phyloP scores from a whole-genome alignment of 208 protist species.

The Trypanosoma platydactyli region DNA sequence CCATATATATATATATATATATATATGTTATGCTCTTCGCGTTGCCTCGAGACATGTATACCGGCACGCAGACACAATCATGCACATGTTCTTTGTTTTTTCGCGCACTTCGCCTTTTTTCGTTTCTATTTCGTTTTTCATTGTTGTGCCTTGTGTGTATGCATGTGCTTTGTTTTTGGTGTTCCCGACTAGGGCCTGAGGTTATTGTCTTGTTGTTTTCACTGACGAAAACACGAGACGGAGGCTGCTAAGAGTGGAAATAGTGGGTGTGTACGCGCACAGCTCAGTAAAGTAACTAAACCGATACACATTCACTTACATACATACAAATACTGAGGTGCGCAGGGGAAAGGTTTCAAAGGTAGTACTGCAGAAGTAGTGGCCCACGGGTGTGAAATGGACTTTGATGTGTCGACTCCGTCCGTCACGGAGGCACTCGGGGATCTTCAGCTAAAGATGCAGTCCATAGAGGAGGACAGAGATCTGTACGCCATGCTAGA shows the following conservation, averaged over 20 bases:
- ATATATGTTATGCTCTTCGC: too few species aligned
- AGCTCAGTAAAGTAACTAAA: neutral
- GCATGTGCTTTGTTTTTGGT: neutral
- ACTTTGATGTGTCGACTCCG: slow-evolving; percentile 30
- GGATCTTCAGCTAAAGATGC: slow-evolving; percentile 45
- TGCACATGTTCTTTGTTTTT: neutral
- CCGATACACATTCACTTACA: neutral
- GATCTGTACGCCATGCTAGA: slow-evolving; percentile 48
- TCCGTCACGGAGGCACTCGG: slow-evolving; percentile 40
- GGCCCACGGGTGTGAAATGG: slow-evolving; percentile 14
- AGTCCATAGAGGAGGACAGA: slow-evolving; percentile 51
- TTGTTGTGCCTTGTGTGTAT: neutral
- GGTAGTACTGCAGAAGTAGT: neutral
- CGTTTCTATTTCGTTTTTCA: neutral
- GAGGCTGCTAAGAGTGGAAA: neutral
- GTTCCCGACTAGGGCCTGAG: too few species aligned
- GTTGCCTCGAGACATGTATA: too few species aligned
- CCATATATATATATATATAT: too few species aligned
- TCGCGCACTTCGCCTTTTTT: neutral
- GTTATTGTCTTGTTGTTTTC: too few species aligned
- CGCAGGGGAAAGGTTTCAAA: neutral
- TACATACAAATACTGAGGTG: neutral
- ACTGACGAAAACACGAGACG: neutral
- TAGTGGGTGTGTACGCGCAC: neutral
- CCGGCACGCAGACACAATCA: too few species aligned